Evolutionary conservation across 2,329 filamentous ascomycete species (phyloP), one percentile per base, ranked within the genome.

Genomic region (Tympanopsis confertula): DNA sequence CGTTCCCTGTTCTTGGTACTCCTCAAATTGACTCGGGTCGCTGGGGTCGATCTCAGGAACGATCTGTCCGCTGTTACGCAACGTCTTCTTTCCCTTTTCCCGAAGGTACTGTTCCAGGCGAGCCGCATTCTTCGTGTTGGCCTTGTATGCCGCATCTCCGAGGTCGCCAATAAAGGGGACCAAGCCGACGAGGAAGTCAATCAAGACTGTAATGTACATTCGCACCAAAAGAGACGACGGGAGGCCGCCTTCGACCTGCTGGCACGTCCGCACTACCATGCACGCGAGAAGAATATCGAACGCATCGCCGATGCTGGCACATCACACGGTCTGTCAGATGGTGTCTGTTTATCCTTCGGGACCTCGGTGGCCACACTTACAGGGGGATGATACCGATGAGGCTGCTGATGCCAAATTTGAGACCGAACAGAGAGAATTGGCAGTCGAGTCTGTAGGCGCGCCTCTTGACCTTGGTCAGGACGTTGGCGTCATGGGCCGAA

Each of bases 331-430:
- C 37, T n/a, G 24, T 24, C 14, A 5, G 13, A 32, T 26, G n/a
- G 13, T 7, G 14, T 33, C 10, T 22, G 18, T 22, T 19, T 22
- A 14, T 10, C 5, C 37, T 20, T 41, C 24, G 26, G 20, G 7
- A 7, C 35, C 13, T 7, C 5, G 32, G 14, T 33, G 46, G 39
- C 14, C 45, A 12, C 39, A 71, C 83, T 69, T 70, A 86, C 74
- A 74, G 74, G 48, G 91, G 91, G 39, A 96, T 59, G 5, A 96
- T 54, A 13, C 81, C 91, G 49, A 96, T 85, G 41, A 94, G 73
- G 48, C 81, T 83, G 37, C 84, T 77, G 86, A 87, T 95, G 39
- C 91, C 91, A 53, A 96, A 88, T 41, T 80, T 75, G 41, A 94
- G 71, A 32, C 87, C 86, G 45, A 82, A 74, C 52, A 86, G 74